Evolutionary conservation across 345 rosid species (phyloP).

Genomic region (Murraya koenigii): DNA sequence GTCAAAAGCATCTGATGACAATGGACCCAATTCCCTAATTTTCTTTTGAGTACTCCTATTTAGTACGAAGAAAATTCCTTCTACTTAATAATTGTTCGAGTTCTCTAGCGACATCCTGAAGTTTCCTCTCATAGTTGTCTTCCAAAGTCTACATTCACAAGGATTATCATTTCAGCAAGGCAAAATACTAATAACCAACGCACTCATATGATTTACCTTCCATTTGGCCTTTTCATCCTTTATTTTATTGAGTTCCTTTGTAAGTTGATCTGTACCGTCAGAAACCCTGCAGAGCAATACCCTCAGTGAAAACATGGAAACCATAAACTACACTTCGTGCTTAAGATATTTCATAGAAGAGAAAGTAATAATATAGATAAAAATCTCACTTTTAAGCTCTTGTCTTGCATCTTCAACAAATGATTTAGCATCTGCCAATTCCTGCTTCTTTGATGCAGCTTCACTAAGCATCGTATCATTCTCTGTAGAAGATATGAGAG

Average conservation of each 20-base stretch:
- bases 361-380: not conserved
- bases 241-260: slow-evolving; percentile 53
- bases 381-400: slow-evolving; percentile 59
- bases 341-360: not conserved
- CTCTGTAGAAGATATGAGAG: slow-evolving; percentile 62
- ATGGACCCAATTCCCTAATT: slow-evolving; percentile 86
- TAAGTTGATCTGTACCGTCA: slow-evolving; percentile 47
- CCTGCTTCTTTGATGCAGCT: slow-evolving; percentile 67
- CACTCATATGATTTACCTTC: slow-evolving; percentile 42
- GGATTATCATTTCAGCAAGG: slow-evolving; percentile 22
- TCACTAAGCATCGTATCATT: slow-evolving; percentile 59
- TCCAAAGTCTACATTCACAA: slow-evolving; percentile 58
- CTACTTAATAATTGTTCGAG: slow-evolving; percentile 74
- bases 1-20: slow-evolving; percentile 92
- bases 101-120: slow-evolving; percentile 79
- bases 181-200: slow-evolving; percentile 10
- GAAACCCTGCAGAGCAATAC: slow-evolving; percentile 50
- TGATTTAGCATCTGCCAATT: slow-evolving; percentile 65
- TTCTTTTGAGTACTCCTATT: slow-evolving; percentile 80
- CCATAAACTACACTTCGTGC: slow-evolving; percentile 1
- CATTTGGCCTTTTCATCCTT: slow-evolving; percentile 67
- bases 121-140: slow-evolving; percentile 63
- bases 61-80: slow-evolving; percentile 68
- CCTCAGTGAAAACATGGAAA: slow-evolving; percentile 15
- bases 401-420: slow-evolving; percentile 53